phyloP scores from a whole-genome alignment of 2,329 filamentous ascomycete species.

The Rutstroemia sp. region DNA sequence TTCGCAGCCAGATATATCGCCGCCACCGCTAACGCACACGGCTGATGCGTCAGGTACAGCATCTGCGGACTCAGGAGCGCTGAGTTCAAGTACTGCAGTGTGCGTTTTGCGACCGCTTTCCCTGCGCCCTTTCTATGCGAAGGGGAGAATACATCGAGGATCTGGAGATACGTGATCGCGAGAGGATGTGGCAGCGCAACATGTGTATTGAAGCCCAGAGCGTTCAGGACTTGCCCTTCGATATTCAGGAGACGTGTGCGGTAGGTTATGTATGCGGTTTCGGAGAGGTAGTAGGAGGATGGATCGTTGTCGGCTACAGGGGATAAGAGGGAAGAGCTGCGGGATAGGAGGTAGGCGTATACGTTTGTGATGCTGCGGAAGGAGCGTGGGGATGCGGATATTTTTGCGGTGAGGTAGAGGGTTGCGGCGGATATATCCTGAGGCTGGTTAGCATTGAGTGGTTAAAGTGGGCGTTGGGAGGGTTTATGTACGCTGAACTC shows the following conservation, averaged over 20 bases:
- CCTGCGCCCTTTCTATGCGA: slow-evolving; percentile 29
- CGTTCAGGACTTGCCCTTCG: slow-evolving; percentile 70
- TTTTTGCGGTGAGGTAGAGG: slow-evolving; percentile 76
- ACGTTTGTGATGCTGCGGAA: slow-evolving; percentile 77
- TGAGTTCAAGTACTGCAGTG: slow-evolving; percentile 76
- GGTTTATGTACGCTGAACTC: slow-evolving; percentile 39
- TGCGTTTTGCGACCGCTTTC: slow-evolving; percentile 52
- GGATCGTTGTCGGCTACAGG: slow-evolving; percentile 32
- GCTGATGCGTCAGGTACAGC: slow-evolving; percentile 88
- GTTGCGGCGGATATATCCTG: slow-evolving; percentile 76
- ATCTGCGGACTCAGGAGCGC: slow-evolving; percentile 81
- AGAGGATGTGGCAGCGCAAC: slow-evolving; percentile 81
- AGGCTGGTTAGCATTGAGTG: neutral
- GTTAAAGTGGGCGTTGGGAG: too few relatives aligned
- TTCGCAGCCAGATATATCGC: slow-evolving; percentile 85
- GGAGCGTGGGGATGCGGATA: slow-evolving; percentile 68
- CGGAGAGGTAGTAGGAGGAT: slow-evolving; percentile 60
- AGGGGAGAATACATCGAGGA: slow-evolving; percentile 58
- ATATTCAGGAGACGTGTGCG: slow-evolving; percentile 60
- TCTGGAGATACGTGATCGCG: slow-evolving; percentile 86
- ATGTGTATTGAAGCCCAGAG: slow-evolving; percentile 75
- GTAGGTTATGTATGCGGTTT: slow-evolving; percentile 61
- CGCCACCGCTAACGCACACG: slow-evolving; percentile 74
- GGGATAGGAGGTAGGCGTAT: slow-evolving; percentile 71
- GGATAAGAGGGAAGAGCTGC: slow-evolving; percentile 37